These are phyloP conservation scores for Botrytis fabae DNA, from an alignment of 2,329 filamentous ascomycete species.

Conservation along the genomic window DNA sequence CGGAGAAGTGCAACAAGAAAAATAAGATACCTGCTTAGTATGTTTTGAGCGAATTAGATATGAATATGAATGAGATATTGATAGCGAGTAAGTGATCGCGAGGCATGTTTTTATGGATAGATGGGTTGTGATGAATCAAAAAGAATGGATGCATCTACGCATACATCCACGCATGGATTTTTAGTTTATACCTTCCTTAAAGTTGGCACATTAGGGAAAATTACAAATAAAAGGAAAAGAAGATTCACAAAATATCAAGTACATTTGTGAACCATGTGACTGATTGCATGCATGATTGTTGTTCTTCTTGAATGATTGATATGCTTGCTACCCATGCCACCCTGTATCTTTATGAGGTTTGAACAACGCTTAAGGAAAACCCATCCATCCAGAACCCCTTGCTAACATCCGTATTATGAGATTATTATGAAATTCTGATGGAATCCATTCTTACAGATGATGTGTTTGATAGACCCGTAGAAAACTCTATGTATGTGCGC, in stretches of 20 bases:
- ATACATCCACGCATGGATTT: background rate
- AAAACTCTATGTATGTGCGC: constrained; percentile 3
- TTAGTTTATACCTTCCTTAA: constrained; percentile 1
- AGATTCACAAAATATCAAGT: background rate
- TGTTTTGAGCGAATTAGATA: background rate
- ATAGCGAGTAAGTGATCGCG: background rate
- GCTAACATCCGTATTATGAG: background rate
- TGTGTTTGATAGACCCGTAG: background rate
- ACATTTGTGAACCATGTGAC: background rate
- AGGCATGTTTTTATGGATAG: background rate
- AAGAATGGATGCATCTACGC: background rate
- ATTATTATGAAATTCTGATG: background rate
- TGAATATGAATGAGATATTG: constrained; percentile 7
- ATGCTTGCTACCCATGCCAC: background rate
- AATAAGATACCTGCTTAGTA: background rate
- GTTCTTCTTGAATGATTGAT: background rate
- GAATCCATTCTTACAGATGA: background rate
- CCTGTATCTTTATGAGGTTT: background rate
- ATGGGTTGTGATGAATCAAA: background rate
- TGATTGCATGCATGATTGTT: background rate
- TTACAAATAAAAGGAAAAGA: background rate
- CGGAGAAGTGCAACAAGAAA: background rate
- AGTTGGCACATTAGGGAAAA: background rate
- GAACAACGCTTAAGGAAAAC: background rate
- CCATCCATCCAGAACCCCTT: background rate